phyloP scores from a whole-genome alignment of 352 stramenopile species.

The Phytophthora aleatoria region DNA sequence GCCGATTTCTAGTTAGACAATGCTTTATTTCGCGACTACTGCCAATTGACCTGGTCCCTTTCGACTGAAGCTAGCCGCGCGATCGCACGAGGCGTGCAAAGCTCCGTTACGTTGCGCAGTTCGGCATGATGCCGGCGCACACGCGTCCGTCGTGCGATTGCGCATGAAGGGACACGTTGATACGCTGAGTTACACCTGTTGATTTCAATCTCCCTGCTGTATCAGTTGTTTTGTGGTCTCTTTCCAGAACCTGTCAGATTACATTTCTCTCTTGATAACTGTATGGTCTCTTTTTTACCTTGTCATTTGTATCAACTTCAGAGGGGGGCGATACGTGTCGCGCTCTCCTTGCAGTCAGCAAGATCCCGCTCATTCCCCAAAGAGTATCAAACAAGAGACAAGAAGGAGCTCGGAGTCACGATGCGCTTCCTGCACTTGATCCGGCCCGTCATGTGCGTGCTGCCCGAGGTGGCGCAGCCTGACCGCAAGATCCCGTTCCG shows the following conservation, averaged over 20 bases:
- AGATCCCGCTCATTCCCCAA: slow-evolving; percentile 43
- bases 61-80: slow-evolving; percentile 1
- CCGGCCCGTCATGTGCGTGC: slow-evolving; percentile 97
- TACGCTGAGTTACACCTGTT: background rate
- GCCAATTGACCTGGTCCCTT: background rate
- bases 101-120: background rate
- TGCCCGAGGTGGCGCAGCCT: slow-evolving; percentile 97
- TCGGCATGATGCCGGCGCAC: background rate
- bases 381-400: slow-evolving; percentile 28
- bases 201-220: slow-evolving; percentile 1
- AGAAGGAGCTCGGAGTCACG: slow-evolving; percentile 8
- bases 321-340: slow-evolving; percentile 26
- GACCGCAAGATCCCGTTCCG: slow-evolving; percentile 98
- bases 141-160: slow-evolving; percentile 18
- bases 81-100: background rate
- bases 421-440: slow-evolving; percentile 99
- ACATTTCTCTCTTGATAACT: slow-evolving; percentile 5
- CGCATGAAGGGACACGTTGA: slow-evolving; percentile 15
- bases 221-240: background rate
- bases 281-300: slow-evolving; percentile 20
- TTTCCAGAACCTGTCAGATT: slow-evolving; percentile 4
- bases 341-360: slow-evolving; percentile 14
- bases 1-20: slow-evolving; percentile 49
- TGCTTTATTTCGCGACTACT: slow-evolving; percentile 5
- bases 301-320: slow-evolving; percentile 9